A percentile compares a stretch with the other conserved stretches of the same genome.
These are phyloP conservation scores for Lactuca sativa DNA, from an alignment of 129 eudicot species.

Conservation along the genomic window DNA sequence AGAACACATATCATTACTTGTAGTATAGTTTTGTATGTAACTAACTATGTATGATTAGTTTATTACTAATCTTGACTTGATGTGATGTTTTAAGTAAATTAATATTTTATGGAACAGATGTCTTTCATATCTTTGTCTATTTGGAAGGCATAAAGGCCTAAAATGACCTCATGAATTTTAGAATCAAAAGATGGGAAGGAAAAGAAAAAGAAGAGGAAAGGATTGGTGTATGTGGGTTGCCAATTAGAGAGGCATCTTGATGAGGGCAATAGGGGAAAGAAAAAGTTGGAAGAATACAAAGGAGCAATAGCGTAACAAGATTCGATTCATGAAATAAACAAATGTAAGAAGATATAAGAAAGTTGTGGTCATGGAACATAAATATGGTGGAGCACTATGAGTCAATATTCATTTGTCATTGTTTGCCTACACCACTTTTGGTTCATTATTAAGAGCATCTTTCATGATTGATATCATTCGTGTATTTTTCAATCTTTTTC, in stretches of 20 bases:
- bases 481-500: constrained; percentile 34
- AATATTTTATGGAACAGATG: constrained; percentile 3
- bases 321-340: constrained; percentile 37
- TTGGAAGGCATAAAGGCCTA: constrained; percentile 9
- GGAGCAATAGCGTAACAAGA: background rate
- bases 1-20: constrained; percentile 16
- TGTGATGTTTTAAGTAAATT: background rate
- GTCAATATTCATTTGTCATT: constrained; percentile 33
- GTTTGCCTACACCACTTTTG: constrained; percentile 36
- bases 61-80: constrained; percentile 16
- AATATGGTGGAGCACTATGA: constrained; percentile 47
- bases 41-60: background rate
- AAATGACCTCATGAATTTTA: constrained; percentile 10
- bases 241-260: constrained; percentile 33
- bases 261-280: constrained; percentile 13
- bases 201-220: constrained; percentile 24
- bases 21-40: constrained; percentile 7
- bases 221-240: constrained; percentile 29
- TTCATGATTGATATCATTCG: constrained; percentile 27
- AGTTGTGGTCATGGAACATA: constrained; percentile 20
- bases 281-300: constrained; percentile 25
- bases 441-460: constrained; percentile 39
- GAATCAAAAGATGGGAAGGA: constrained; percentile 25
- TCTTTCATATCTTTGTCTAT: constrained; percentile 11
- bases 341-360: constrained; percentile 24